These are phyloP conservation scores for Casaregolazyma suthepensis DNA, from an alignment of 1,139 yeast genomes.

Conservation along the genomic window DNA sequence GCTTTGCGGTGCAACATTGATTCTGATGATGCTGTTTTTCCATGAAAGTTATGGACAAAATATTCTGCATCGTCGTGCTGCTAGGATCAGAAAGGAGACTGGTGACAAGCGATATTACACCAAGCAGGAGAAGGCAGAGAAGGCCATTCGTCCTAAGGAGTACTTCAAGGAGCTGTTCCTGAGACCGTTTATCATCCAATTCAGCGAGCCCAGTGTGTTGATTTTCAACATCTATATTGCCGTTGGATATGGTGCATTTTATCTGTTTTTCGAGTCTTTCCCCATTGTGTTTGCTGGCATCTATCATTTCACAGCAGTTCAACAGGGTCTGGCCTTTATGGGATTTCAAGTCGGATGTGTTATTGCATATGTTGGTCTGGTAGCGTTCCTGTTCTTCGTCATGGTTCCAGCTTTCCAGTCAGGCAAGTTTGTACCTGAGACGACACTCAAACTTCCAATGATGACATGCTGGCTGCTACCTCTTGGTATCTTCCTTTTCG, in stretches of 20 bases:
- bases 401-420: constrained; percentile 12
- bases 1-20: constrained; percentile 35
- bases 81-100: constrained; percentile 41
- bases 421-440: constrained; percentile 17
- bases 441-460: constrained; percentile 16
- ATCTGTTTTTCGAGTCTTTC: constrained; percentile 56
- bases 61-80: constrained; percentile 43
- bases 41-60: constrained; percentile 50
- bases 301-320: constrained; percentile 45
- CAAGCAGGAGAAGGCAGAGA: constrained; percentile 20
- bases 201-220: constrained; percentile 32
- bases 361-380: constrained; percentile 20
- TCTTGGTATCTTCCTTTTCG: constrained; percentile 43
- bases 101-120: constrained; percentile 40
- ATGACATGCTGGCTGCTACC: constrained; percentile 51
- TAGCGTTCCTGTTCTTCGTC: constrained; percentile 12
- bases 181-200: constrained; percentile 39
- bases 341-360: constrained; percentile 42
- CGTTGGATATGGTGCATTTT: constrained; percentile 48
- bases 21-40: constrained; percentile 35
- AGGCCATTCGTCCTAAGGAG: constrained; percentile 18
- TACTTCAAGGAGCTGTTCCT: constrained; percentile 42
- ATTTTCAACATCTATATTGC: constrained; percentile 43
- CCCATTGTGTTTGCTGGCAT: constrained; percentile 47
- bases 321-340: constrained; percentile 44